phyloP scores from a whole-genome alignment of 805 yeast genomes.

The Zygosaccharomyces lentus region DNA sequence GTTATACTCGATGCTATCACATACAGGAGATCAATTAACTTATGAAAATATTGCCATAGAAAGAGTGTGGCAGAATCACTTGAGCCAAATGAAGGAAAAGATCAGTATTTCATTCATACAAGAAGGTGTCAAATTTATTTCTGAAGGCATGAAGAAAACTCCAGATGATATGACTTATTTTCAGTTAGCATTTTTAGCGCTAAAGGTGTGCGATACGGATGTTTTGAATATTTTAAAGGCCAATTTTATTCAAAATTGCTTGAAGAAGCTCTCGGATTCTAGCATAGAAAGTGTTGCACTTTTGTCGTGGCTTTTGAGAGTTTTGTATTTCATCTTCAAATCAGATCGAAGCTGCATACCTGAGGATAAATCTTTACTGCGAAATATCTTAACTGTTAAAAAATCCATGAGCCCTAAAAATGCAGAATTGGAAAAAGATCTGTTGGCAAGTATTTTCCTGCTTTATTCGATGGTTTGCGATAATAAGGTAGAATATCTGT shows the following conservation, averaged over 20 bases:
- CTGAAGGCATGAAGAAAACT: constrained; percentile 1
- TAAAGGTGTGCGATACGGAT: constrained; percentile 5
- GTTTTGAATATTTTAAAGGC: neutral
- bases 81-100: constrained; percentile 38
- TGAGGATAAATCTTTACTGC: constrained; percentile 8
- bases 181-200: constrained; percentile 16
- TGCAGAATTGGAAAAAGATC: constrained; percentile 7
- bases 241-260: constrained; percentile 5
- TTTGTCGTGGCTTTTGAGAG: constrained; percentile 34
- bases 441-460: constrained; percentile 30
- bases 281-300: neutral
- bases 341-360: constrained; percentile 10
- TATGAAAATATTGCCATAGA: constrained; percentile 31
- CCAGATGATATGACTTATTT: constrained; percentile 7
- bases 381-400: constrained; percentile 1
- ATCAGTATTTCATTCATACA: constrained; percentile 15
- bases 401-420: constrained; percentile 5
- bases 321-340: constrained; percentile 24
- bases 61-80: constrained; percentile 39
- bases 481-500: constrained; percentile 26
- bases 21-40: constrained; percentile 9
- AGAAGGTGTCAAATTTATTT: constrained; percentile 2
- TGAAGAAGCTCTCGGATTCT: neutral
- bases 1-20: constrained; percentile 16
- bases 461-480: constrained; percentile 20